Evolutionary conservation across 177 flowering plant species (phyloP), one percentile per base, ranked within the genome.

Genomic region (Vitis hybrid): DNA sequence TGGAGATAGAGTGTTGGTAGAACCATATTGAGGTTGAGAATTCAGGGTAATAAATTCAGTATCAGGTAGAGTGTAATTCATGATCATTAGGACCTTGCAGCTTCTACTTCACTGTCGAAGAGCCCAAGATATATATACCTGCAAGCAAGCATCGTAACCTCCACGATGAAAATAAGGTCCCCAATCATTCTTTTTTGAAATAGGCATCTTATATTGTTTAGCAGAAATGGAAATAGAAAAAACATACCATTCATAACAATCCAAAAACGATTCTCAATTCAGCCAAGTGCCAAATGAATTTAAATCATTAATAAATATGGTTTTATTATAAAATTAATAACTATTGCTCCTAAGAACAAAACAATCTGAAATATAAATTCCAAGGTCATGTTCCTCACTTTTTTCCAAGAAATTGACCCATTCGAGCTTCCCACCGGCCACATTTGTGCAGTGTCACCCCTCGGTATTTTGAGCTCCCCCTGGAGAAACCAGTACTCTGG

Each of bases 361-460:
- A 48, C 5, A 26, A 63, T n/a, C 15, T 19, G 13, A 57, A 70
- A 34, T 2, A 20, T 48, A 34, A 61, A 11, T 60, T 65, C 5
- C 13, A 63, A 66, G n/a, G 45, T 39, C 7, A 39, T 5, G 45
- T 39, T 39, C 45, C 45, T 88, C 75, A 91, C 98, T 91, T 91
- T 82, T 93, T 93, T 18, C 98, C 93, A 65, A 91, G 90, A 71
- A 91, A 84, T 63, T 93, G 98, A 4, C 98, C 98, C 95, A 90
- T 93, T 10, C 95, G 82, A 76, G 97, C 97, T 78, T 91, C 97
- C 98, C 97, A 91, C 19, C 93, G 82, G 53, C 97, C 98, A 72
- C 94, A 91, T 78, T 93, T 93, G 77, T 90, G 98, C 71, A 92
- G 79, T 1, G 97, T 92, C 57, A 92, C 97, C 14, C 98, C 98